Evolutionary conservation across 2,329 filamentous ascomycete species (phyloP), one percentile per base, ranked within the genome.

Genomic region (Colletotrichum shisoi): DNA sequence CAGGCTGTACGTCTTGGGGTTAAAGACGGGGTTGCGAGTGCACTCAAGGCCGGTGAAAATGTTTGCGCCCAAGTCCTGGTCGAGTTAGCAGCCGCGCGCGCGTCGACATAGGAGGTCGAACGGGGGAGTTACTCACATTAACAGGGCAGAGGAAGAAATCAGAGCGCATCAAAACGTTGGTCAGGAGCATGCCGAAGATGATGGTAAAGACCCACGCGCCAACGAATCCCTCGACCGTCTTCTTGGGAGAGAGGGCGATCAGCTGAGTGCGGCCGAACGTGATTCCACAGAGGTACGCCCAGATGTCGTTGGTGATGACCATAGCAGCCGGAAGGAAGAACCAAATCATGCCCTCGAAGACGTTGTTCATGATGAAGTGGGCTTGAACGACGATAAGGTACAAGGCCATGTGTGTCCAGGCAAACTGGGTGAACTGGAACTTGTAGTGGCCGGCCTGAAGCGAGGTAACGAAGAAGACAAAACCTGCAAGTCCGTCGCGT

Each of bases 341-440:
- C 95, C 95, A 99, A 77, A 99, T 96, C 91, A 99, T 93, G 81
- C 95, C 95, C 81, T 99, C 95, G 73, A 99, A 96, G 71, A 99
- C 91, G 80, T 99, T 99, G 85, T 99, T 99, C 92, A 99, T 98
- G 81, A 98, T 93, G 79, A 99, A 99, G 78, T 99, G 95, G 15
- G 95, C 94, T 79, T 99, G 94, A 6, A 97, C 94, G 45, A 98
- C 94, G 74, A 99, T 97, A 74, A 99, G 85, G 83, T 96, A 98
- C 21, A 99, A 87, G 5, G 96, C 95, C 94, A 99, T 98, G 79
- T 99, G 95, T 15, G 95, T 98, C 95, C 95, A 99, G 61, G 94
- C 95, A 75, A 98, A 99, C 79, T 99, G 95, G 70, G 94, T 97
- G 81, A 99, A 99, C 80, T 99, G 95, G 81, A 99, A 98, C 78